These are phyloP conservation scores for Hibiscus mutabilis DNA, from an alignment of 345 rosid species.

Conservation along the genomic window DNA sequence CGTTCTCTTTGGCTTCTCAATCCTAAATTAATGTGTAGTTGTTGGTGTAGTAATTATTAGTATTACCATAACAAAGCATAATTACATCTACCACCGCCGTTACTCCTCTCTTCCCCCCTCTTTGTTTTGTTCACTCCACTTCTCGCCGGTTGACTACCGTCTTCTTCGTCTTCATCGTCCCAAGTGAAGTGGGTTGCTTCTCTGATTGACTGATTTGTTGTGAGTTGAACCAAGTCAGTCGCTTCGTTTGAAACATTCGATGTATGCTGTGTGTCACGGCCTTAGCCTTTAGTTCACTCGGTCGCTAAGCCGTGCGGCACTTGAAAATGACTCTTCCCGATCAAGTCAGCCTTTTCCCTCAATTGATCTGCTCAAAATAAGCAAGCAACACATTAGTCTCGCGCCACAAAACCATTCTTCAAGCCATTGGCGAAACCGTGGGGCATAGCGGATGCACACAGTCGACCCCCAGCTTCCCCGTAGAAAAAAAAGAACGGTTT, in stretches of 20 bases:
- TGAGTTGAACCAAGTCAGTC: constrained; percentile 6
- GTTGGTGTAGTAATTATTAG: not conserved
- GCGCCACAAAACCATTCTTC: too few relatives aligned
- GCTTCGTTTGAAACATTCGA: not conserved
- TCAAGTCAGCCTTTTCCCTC: too few relatives aligned
- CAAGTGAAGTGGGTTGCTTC: not conserved
- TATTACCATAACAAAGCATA: not conserved
- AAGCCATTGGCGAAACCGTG: too few relatives aligned
- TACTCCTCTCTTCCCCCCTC: not conserved
- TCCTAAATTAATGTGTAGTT: not conserved
- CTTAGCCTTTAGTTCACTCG: too few relatives aligned
- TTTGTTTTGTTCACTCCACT: not conserved
- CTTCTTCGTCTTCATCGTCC: not conserved
- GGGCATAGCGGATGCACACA: too few relatives aligned
- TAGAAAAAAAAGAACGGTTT: too few relatives aligned
- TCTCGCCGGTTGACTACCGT: constrained; percentile 12
- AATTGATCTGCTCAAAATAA: too few relatives aligned
- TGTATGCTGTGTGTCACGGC: too few relatives aligned
- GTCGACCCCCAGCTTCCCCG: too few relatives aligned
- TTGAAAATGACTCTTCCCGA: too few relatives aligned
- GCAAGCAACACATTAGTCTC: too few relatives aligned
- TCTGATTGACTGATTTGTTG: constrained; percentile 7
- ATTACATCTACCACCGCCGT: not conserved
- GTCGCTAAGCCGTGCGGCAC: too few relatives aligned
- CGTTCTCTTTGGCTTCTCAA: not conserved